Conservation (phyloP, 441 rosid genomes). For the Croton laevigatus region DNA sequence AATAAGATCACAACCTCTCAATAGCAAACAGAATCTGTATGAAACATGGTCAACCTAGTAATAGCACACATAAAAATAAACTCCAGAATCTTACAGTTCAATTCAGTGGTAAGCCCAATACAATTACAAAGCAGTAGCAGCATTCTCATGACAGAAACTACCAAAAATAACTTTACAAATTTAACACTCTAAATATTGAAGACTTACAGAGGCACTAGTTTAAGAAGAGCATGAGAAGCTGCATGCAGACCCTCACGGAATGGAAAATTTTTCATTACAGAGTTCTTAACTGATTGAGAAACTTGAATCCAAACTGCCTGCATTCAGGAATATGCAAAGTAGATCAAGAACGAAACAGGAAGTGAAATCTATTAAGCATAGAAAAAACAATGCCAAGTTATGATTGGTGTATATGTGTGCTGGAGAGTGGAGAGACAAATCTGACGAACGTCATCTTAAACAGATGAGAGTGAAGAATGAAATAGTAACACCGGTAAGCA, state of each 20-base stretch:
- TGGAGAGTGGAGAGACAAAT: too few relatives aligned
- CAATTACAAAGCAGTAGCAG: not conserved
- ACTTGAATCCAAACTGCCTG: constrained; percentile 95
- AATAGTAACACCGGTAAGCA: constrained; percentile 9
- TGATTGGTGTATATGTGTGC: not conserved
- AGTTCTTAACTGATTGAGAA: constrained; percentile 50
- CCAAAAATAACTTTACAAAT: not conserved
- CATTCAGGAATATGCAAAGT: not conserved
- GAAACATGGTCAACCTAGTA: not conserved
- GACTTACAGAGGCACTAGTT: constrained; percentile 77
- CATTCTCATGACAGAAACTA: not conserved
- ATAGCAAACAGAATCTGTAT: not conserved
- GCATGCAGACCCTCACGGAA: constrained; percentile 85
- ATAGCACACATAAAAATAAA: not conserved
- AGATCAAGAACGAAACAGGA: not conserved
- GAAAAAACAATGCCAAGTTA: not conserved
- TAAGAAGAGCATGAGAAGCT: constrained; percentile 87
- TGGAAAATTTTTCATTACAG: constrained; percentile 35
- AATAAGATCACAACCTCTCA: constrained; percentile 10
- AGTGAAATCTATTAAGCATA: not conserved
- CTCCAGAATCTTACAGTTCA: not conserved
- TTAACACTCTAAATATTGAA: constrained; percentile 4
- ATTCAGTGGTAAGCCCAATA: not conserved
- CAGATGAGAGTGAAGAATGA: constrained; percentile 8
- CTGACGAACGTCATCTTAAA: too few relatives aligned